These are phyloP conservation scores for Camellia lanceoleosa DNA, from an alignment of 148 eudicot species.

Conservation along the genomic window DNA sequence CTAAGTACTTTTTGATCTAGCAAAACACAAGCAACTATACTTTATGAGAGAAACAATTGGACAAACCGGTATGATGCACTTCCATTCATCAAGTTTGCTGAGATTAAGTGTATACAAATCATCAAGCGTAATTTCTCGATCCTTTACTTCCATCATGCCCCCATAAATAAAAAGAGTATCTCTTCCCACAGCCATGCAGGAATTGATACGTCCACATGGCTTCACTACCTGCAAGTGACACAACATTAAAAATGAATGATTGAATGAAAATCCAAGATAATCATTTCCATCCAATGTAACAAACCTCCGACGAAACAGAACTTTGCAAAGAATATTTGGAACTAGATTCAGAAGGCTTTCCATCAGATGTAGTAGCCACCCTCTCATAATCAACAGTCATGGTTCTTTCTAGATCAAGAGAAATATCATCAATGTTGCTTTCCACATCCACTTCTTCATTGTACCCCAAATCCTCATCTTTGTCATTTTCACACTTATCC, in stretches of 20 bases:
- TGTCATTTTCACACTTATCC: conserved; percentile 31
- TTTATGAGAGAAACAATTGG: background rate
- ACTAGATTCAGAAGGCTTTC: conserved; percentile 32
- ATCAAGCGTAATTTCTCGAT: conserved; percentile 90
- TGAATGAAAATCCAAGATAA: conserved; percentile 2
- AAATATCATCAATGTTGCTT: conserved; percentile 47
- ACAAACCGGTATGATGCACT: conserved; percentile 85
- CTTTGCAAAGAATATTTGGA: conserved; percentile 35
- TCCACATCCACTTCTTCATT: conserved; percentile 48
- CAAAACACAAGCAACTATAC: background rate
- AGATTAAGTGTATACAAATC: conserved; percentile 88
- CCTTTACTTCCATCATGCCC: conserved; percentile 98
- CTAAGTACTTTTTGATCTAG: background rate
- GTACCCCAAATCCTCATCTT: conserved; percentile 40
- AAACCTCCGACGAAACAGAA: conserved; percentile 71
- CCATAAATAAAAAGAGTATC: conserved; percentile 90
- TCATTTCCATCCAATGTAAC: conserved; percentile 12
- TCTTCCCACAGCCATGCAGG: conserved; percentile 80
- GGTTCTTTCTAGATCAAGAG: conserved; percentile 44
- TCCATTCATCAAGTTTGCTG: conserved; percentile 98
- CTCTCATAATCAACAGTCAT: conserved; percentile 26
- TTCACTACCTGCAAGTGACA: conserved; percentile 64
- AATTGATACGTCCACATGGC: conserved; percentile 96
- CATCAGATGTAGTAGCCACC: conserved; percentile 24
- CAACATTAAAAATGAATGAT: background rate